These are phyloP conservation scores for Serendipita sp. DNA, from an alignment of 1,284 basidiomycete species.

Conservation along the genomic window DNA sequence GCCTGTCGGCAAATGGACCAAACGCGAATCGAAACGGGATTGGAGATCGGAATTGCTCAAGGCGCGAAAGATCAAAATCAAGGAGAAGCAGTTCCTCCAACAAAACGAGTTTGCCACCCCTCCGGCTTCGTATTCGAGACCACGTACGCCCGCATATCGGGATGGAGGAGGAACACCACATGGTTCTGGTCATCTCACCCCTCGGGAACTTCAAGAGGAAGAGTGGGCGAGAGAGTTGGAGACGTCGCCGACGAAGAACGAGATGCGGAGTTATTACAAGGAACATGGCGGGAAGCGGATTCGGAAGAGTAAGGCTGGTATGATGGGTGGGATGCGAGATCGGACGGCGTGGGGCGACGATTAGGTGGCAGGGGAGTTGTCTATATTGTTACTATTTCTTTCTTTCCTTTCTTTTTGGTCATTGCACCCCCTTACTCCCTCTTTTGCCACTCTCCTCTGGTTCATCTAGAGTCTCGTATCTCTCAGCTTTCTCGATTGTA, in stretches of 20 bases:
- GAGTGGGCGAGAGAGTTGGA: conserved; percentile 51
- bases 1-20: conserved; percentile 73
- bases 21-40: conserved; percentile 70
- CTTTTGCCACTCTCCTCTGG: no score
- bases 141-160: conserved; percentile 7
- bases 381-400: no score
- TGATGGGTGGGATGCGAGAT: conserved; percentile 39
- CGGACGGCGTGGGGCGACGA: conserved; percentile 46
- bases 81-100: conserved; percentile 8
- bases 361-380: no score
- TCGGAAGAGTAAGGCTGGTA: conserved; percentile 49
- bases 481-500: conserved; percentile 30
- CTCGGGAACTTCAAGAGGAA: conserved; percentile 60
- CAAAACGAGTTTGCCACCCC: conserved; percentile 24
- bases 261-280: conserved; percentile 83
- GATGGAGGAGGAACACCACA: neutral
- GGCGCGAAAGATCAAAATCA: conserved; percentile 11
- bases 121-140: neutral
- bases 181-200: conserved; percentile 60
- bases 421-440: no score
- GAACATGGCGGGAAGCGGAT: conserved; percentile 68
- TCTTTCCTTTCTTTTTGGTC: no score
- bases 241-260: conserved; percentile 49
- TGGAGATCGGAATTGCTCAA: conserved; percentile 29
- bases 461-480: no score